A percentile compares a stretch with the other conserved stretches of the same genome.
These are phyloP conservation scores for Stenogyne calaminthoides DNA, from an alignment of 305 asterid genomes.

Conservation along the genomic window DNA sequence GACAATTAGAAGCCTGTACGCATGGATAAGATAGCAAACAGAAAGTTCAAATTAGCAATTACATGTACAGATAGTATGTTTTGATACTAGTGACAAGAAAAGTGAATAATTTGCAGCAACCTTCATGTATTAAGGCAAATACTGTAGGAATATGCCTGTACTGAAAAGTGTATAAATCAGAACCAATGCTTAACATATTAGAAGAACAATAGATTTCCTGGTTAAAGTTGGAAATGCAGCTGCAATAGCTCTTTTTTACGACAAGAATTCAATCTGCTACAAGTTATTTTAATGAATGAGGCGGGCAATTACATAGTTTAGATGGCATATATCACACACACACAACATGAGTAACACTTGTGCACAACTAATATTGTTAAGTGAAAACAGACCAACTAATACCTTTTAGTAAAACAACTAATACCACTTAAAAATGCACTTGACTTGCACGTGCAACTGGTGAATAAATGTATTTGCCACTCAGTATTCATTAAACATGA, in stretches of 20 bases:
- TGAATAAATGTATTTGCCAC: too few species aligned
- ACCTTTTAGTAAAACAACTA: too few species aligned
- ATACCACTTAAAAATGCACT: too few species aligned
- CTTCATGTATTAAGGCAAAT: background rate
- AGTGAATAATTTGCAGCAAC: background rate
- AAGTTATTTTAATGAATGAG: too few species aligned
- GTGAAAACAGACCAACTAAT: too few species aligned
- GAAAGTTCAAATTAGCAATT: conserved; percentile 21
- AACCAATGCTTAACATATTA: background rate
- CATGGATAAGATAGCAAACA: conserved; percentile 19
- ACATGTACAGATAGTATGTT: background rate
- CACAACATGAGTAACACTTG: too few species aligned
- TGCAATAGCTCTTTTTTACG: too few species aligned
- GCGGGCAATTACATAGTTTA: too few species aligned
- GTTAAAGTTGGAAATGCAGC: background rate
- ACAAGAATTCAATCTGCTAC: background rate
- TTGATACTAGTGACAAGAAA: background rate
- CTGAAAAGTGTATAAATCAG: too few species aligned
- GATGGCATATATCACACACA: too few species aligned
- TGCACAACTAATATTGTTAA: too few species aligned
- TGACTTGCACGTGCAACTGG: too few species aligned
- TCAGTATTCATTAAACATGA: background rate
- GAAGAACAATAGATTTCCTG: background rate
- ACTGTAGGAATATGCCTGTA: background rate
- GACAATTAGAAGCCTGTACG: conserved; percentile 51